phyloP scores from a whole-genome alignment of 176 grass and related monocot genomes.

The Oryza officinalis region DNA sequence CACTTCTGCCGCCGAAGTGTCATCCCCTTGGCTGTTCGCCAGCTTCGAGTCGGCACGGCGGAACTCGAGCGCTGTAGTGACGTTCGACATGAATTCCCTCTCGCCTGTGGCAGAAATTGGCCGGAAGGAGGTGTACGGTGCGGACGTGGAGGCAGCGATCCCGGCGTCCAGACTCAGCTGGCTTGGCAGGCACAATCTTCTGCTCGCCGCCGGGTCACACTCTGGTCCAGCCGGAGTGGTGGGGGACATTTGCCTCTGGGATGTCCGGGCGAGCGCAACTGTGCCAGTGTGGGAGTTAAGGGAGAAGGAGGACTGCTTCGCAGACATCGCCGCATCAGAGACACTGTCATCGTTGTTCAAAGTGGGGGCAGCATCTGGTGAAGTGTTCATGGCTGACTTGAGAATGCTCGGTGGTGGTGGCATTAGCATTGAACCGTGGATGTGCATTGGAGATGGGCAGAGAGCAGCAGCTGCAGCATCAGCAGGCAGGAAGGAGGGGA shows the following conservation, averaged over 20 bases:
- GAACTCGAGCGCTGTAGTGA: conserved; percentile 74
- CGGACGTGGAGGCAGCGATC: conserved; percentile 65
- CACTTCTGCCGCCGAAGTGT: conserved; percentile 13
- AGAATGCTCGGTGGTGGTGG: conserved; percentile 57
- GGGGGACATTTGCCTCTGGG: conserved; percentile 75
- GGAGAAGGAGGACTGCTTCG: conserved; percentile 79
- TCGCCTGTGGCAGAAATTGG: conserved; percentile 58
- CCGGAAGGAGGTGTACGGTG: conserved; percentile 68
- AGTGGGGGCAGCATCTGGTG: conserved; percentile 60
- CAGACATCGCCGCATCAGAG: conserved; percentile 57
- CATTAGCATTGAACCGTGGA: conserved; percentile 46
- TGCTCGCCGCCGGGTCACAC: conserved; percentile 79
- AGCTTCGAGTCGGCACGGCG: conserved; percentile 78
- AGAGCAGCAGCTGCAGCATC: neutral
- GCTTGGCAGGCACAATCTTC: conserved; percentile 54
- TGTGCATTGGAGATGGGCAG: conserved; percentile 49
- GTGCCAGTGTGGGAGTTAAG: conserved; percentile 58
- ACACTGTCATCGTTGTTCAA: conserved; percentile 64
- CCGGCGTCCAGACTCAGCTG: conserved; percentile 67
- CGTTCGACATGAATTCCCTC: conserved; percentile 65
- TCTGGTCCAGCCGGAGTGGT: conserved; percentile 53
- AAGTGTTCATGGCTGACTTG: conserved; percentile 86
- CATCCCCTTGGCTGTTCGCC: conserved; percentile 46
- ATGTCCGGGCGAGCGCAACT: conserved; percentile 49
- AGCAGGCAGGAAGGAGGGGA: conserved; percentile 61